Conservation (phyloP, 495 filamentous ascomycete genomes). For the Peziza echinospora region DNA sequence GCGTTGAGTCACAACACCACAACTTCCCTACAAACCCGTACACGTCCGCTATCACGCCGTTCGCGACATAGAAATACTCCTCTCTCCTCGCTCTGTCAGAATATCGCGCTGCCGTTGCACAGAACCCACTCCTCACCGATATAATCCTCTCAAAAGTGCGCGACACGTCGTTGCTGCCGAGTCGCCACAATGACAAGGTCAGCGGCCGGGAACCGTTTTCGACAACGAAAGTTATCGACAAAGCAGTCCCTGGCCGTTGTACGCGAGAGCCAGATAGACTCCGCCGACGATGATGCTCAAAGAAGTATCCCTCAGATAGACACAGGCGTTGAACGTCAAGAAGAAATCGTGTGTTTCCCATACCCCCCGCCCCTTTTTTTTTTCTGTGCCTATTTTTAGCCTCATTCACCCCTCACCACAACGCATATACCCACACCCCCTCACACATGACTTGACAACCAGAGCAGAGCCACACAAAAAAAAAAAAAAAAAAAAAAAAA, state of each 20-base stretch:
- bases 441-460: constrained; percentile 6
- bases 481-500: too few relatives aligned
- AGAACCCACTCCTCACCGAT: neutral
- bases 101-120: too few relatives aligned
- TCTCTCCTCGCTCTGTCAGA: neutral
- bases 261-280: constrained; percentile 73
- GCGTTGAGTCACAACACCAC: too few relatives aligned
- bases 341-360: constrained; percentile 70
- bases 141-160: neutral
- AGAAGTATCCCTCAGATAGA: constrained; percentile 59
- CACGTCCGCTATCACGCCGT: too few relatives aligned
- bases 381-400: constrained; percentile 19
- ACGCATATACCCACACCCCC: constrained; percentile 6
- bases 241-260: constrained; percentile 71
- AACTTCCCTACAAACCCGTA: too few relatives aligned
- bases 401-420: constrained; percentile 5
- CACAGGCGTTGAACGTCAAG: constrained; percentile 86
- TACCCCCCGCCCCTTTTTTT: constrained; percentile 15
- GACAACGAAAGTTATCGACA: constrained; percentile 77
- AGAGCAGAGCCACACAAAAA: constrained; percentile 2
- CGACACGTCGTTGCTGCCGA: constrained; percentile 10
- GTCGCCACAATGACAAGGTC: constrained; percentile 21
- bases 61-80: neutral
- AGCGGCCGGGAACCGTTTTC: constrained; percentile 26
- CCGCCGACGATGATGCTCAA: constrained; percentile 43